A percentile compares a stretch with the other conserved stretches of the same genome.
These are phyloP conservation scores for Zizania palustris DNA, from an alignment of 202 grass and related monocot species.

Conservation along the genomic window DNA sequence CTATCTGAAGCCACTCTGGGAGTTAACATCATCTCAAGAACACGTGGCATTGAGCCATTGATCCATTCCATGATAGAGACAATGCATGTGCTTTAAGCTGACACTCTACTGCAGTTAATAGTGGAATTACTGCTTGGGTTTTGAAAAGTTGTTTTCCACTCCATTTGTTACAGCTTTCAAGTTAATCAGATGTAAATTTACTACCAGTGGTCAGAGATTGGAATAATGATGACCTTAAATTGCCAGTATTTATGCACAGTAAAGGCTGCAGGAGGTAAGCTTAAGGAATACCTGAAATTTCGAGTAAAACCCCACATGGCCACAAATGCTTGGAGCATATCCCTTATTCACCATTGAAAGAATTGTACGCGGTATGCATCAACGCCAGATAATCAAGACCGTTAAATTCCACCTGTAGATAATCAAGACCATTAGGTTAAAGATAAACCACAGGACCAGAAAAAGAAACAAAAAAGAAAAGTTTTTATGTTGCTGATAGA, in stretches of 20 bases:
- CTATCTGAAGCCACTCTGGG: background rate
- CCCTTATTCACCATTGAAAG: slow-evolving; percentile 9
- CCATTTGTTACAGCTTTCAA: background rate
- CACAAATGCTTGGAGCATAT: slow-evolving; percentile 8
- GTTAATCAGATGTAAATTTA: background rate
- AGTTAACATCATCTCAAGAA: slow-evolving; percentile 23
- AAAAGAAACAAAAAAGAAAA: slow-evolving; percentile 4
- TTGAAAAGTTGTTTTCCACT: background rate
- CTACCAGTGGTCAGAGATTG: background rate
- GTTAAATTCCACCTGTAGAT: slow-evolving; percentile 15
- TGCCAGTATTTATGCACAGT: background rate
- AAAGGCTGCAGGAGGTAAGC: background rate
- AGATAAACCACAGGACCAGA: slow-evolving; percentile 4
- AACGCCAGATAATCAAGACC: background rate
- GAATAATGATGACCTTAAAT: background rate
- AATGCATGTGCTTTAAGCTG: slow-evolving; percentile 9
- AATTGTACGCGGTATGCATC: background rate
- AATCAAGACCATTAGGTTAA: slow-evolving; percentile 24
- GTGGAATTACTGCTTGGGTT: background rate
- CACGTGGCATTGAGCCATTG: slow-evolving; percentile 13
- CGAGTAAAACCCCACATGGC: background rate
- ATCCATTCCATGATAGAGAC: slow-evolving; percentile 26
- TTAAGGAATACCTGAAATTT: slow-evolving; percentile 29
- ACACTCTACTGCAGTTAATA: slow-evolving; percentile 4
- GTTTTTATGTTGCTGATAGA: slow-evolving; percentile 10